phyloP scores from a whole-genome alignment of 140 eudicot genomes.

The Ambrosia hybrid region DNA sequence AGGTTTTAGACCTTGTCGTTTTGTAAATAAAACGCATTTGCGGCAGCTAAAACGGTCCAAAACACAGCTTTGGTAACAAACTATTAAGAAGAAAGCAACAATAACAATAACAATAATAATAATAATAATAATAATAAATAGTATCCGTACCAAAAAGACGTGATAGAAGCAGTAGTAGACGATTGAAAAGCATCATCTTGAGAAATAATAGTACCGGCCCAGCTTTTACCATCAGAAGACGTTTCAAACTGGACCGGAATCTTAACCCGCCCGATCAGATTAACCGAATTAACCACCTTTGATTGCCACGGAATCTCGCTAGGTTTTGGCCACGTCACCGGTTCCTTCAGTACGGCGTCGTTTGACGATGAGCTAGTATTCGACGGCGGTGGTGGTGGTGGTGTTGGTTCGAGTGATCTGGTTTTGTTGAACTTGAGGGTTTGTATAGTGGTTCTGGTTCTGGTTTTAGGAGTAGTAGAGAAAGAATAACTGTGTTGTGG shows the following conservation, averaged over 20 bases:
- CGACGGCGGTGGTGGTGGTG: slow-evolving; percentile 13
- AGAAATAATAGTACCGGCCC: slow-evolving; percentile 69
- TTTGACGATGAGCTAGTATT: background rate
- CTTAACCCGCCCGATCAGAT: slow-evolving; percentile 54
- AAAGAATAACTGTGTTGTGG: slow-evolving; percentile 12
- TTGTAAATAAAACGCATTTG: no score
- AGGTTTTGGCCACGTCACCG: slow-evolving; percentile 59
- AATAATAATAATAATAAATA: background rate
- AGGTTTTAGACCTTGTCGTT: no score
- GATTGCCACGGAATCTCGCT: slow-evolving; percentile 70
- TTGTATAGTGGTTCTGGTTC: background rate
- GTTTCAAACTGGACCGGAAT: slow-evolving; percentile 62
- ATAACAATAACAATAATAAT: no score
- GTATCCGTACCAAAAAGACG: slow-evolving; percentile 37
- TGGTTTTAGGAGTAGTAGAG: background rate
- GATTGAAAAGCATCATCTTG: slow-evolving; percentile 34
- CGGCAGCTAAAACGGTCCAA: no score
- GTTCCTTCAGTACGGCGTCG: slow-evolving; percentile 35
- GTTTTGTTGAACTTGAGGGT: slow-evolving; percentile 26
- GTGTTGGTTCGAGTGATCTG: slow-evolving; percentile 1
- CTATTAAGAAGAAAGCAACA: no score
- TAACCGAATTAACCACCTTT: slow-evolving; percentile 70
- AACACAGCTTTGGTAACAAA: no score
- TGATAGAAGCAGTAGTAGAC: background rate
- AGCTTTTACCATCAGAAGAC: slow-evolving; percentile 54